These are phyloP conservation scores for Kwoniella sp. DNA, from an alignment of 768 basidiomycete species.

Conservation along the genomic window DNA sequence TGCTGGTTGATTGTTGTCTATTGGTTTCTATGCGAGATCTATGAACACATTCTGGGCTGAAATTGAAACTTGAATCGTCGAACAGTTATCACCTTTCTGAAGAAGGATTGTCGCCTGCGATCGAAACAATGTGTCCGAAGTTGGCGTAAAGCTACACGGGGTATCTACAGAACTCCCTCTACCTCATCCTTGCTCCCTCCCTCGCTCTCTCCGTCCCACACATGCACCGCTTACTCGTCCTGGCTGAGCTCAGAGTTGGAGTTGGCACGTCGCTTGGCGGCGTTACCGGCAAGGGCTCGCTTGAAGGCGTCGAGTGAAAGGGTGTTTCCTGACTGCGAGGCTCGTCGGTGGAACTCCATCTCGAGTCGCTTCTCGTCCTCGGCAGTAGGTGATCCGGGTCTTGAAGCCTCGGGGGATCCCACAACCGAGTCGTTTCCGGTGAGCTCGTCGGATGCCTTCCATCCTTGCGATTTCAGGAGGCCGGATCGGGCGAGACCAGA, in stretches of 20 bases:
- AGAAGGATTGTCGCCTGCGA: not conserved
- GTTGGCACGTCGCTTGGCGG: conserved; percentile 39
- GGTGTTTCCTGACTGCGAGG: conserved; percentile 22
- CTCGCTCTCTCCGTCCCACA: not conserved
- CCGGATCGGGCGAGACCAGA: conserved; percentile 29
- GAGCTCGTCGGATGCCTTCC: conserved; percentile 50
- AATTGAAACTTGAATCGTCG: not conserved
- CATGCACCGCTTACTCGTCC: conserved; percentile 16
- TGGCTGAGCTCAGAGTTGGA: conserved; percentile 24
- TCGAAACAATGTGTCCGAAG: not conserved
- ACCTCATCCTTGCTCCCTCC: not conserved
- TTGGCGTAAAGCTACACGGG: not conserved
- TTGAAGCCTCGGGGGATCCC: conserved; percentile 42
- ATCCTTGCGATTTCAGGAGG: conserved; percentile 14
- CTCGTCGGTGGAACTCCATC: conserved; percentile 22
- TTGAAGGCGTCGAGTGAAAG: conserved; percentile 54
- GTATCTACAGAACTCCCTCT: conserved; percentile 3
- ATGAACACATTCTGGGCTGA: not conserved
- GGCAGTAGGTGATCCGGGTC: conserved; percentile 36
- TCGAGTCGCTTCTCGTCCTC: conserved; percentile 26
- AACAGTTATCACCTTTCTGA: not conserved
- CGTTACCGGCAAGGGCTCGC: conserved; percentile 50
- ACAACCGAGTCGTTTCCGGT: conserved; percentile 55
- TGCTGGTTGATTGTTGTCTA: not conserved
- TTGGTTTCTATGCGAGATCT: conserved; percentile 2